phyloP scores from a whole-genome alignment of 2,329 filamentous ascomycete genomes.

The Cucurbitaria berberidis region DNA sequence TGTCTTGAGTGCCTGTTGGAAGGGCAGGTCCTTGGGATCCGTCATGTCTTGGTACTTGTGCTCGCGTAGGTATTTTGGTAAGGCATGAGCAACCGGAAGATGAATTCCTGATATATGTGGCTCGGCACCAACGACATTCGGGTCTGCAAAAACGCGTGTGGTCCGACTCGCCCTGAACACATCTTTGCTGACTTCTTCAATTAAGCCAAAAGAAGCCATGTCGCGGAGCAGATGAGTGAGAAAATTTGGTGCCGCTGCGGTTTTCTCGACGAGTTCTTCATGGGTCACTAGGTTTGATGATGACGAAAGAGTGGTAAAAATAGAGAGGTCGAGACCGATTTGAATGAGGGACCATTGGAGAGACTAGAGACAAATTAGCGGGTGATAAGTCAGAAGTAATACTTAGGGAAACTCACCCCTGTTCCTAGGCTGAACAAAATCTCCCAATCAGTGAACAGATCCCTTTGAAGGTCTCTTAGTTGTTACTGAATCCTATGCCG shows the following conservation, averaged over 20 bases:
- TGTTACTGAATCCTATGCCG: slow-evolving; percentile 31
- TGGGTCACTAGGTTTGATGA: slow-evolving; percentile 15
- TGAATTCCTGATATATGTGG: slow-evolving; percentile 32
- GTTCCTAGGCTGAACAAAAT: slow-evolving; percentile 21
- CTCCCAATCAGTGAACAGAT: slow-evolving; percentile 35
- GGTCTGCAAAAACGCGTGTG: slow-evolving; percentile 35
- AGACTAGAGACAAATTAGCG: slow-evolving; percentile 5
- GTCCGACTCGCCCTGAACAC: slow-evolving; percentile 37
- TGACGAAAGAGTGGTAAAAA: slow-evolving; percentile 25
- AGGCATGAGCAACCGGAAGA: slow-evolving; percentile 23
- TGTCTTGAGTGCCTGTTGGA: slow-evolving; percentile 35
- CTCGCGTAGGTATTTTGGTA: slow-evolving; percentile 41
- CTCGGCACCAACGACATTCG: slow-evolving; percentile 33
- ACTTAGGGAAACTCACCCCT: not conserved
- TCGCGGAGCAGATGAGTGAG: slow-evolving; percentile 43
- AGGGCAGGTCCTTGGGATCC: slow-evolving; percentile 31
- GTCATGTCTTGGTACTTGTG: slow-evolving; percentile 34
- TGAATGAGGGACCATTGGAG: slow-evolving; percentile 31
- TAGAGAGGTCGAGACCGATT: slow-evolving; percentile 25
- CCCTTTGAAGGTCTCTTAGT: slow-evolving; percentile 33
- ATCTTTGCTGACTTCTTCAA: slow-evolving; percentile 37
- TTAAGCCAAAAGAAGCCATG: slow-evolving; percentile 39
- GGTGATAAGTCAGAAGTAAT: not conserved
- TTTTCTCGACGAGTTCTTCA: slow-evolving; percentile 25
- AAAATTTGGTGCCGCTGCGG: slow-evolving; percentile 33